Percentiles rank a stretch among this genome's conserved stretches.
phyloP scores from a whole-genome alignment of 176 grass and related monocot species.

The Carex scoparia region DNA sequence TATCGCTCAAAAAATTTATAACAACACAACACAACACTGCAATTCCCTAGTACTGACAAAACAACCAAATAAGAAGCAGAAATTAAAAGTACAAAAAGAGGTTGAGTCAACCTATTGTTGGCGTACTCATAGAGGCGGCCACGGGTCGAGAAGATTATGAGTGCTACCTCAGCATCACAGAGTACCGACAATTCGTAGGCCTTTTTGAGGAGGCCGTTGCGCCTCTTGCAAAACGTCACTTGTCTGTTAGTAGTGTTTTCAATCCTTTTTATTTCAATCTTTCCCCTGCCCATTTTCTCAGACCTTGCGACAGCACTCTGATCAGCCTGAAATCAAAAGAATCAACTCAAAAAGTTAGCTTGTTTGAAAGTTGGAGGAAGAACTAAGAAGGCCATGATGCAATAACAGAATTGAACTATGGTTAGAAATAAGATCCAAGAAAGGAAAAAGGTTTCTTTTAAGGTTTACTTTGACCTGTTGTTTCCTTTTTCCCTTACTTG shows the following conservation, averaged over 20 bases:
- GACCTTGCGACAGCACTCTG: background rate
- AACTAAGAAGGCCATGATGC: background rate
- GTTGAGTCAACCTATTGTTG: conserved; percentile 62
- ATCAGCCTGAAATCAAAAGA: conserved; percentile 6
- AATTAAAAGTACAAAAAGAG: background rate
- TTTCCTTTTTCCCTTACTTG: conserved; percentile 25
- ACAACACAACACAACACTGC: background rate
- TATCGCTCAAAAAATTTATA: background rate
- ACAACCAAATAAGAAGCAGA: background rate
- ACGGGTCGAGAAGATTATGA: conserved; percentile 67
- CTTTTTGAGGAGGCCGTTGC: conserved; percentile 27
- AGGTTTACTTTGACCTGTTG: background rate
- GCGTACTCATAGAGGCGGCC: conserved; percentile 96
- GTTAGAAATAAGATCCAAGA: conserved; percentile 19
- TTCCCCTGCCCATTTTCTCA: conserved; percentile 26
- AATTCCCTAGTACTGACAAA: background rate
- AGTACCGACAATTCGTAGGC: conserved; percentile 26
- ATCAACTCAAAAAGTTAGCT: background rate
- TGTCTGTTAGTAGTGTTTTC: conserved; percentile 20
- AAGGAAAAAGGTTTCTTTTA: conserved; percentile 13
- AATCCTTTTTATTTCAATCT: conserved; percentile 32
- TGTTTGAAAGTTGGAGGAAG: background rate
- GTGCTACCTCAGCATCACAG: conserved; percentile 26
- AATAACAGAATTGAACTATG: conserved; percentile 4
- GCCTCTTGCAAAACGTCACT: conserved; percentile 31